A percentile compares a stretch with the other conserved stretches of the same genome.
Conservation (phyloP, 2,329 filamentous ascomycete species). For the Fusarium pilosicola region DNA sequence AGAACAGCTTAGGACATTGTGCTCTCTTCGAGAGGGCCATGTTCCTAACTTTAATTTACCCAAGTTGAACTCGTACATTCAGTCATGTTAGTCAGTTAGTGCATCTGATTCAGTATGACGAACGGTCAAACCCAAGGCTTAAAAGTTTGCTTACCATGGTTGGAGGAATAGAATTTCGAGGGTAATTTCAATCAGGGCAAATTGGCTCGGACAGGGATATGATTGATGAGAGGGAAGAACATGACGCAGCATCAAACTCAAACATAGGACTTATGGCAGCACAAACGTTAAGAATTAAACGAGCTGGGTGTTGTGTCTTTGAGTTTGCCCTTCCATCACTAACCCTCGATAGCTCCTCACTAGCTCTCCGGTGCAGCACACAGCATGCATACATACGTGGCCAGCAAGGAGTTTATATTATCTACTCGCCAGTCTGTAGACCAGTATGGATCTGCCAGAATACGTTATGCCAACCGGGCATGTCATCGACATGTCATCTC, state of each 20-base stretch:
- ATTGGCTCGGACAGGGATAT: background rate
- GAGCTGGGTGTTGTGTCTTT: background rate
- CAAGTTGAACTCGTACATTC: background rate
- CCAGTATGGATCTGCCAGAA: background rate
- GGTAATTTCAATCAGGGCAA: background rate
- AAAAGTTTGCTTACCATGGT: background rate
- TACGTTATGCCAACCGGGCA: background rate
- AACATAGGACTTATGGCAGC: background rate
- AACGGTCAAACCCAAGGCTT: background rate
- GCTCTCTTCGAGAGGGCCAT: background rate
- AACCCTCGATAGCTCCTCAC: conserved; percentile 8
- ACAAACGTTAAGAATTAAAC: background rate
- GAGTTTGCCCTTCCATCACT: conserved; percentile 13
- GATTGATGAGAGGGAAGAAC: background rate
- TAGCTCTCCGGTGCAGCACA: background rate
- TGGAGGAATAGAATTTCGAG: background rate
- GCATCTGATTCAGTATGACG: background rate
- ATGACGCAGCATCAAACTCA: background rate
- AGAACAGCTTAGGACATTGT: conserved; percentile 27
- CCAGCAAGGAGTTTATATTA: background rate
- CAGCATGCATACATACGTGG: background rate
- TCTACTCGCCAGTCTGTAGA: background rate
- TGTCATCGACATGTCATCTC: background rate
- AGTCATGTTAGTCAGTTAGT: background rate
- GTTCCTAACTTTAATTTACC: background rate